These are phyloP conservation scores for Halophytophthora batemanensis DNA, from an alignment of 352 stramenopile species.

Conservation along the genomic window DNA sequence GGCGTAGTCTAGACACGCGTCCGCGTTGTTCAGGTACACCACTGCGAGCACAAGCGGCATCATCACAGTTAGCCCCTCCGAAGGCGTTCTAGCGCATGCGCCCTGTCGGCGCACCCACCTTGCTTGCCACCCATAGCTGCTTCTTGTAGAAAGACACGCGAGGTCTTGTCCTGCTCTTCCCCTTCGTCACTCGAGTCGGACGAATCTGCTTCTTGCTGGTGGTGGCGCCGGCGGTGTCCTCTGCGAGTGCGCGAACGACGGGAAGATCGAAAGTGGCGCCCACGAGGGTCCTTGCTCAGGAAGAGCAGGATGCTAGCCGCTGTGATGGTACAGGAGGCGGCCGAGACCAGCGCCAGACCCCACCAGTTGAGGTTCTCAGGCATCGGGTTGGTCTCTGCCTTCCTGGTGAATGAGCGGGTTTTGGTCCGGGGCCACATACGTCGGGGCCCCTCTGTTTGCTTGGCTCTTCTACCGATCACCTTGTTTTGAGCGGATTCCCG, in stretches of 20 bases:
- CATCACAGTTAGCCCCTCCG: no score
- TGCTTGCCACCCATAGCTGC: slow-evolving; percentile 1
- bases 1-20: slow-evolving; percentile 64
- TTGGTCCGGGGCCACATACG: no score
- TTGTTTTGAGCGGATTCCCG: no score
- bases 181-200: slow-evolving; percentile 11
- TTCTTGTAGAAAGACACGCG: no score
- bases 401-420: no score
- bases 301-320: slow-evolving; percentile 47
- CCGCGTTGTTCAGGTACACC: slow-evolving; percentile 79
- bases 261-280: slow-evolving; percentile 19
- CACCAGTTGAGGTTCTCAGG: slow-evolving; percentile 42
- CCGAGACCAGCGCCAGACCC: slow-evolving; percentile 47
- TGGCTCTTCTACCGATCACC: no score
- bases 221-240: not conserved
- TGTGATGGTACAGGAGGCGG: slow-evolving; percentile 59
- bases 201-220: not conserved
- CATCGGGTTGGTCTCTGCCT: no score
- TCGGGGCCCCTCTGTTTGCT: no score
- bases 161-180: slow-evolving; percentile 12
- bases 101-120: not conserved
- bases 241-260: slow-evolving; percentile 1
- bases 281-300: slow-evolving; percentile 9
- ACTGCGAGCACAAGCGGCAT: slow-evolving; percentile 28
- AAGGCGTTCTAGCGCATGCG: no score